A percentile compares a stretch with the other conserved stretches of the same genome.
These are phyloP conservation scores for Colletotrichum falcatum DNA, from an alignment of 2,329 filamentous ascomycete genomes.

Conservation along the genomic window DNA sequence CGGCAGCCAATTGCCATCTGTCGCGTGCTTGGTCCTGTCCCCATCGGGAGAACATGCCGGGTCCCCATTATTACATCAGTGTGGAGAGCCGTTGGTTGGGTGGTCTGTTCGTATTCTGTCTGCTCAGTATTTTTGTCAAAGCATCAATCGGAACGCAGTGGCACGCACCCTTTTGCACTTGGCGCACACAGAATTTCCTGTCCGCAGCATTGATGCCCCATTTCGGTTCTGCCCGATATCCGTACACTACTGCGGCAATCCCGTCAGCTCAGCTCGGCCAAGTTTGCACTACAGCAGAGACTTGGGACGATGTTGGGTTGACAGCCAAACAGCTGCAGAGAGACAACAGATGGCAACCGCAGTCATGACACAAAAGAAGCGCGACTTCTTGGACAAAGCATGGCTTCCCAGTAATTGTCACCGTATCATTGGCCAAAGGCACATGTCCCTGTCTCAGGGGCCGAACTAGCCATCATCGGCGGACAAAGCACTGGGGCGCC, in stretches of 20 bases:
- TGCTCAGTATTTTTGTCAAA: conserved; percentile 25
- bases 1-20: conserved; percentile 14
- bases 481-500: conserved; percentile 30
- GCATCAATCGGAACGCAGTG: conserved; percentile 23
- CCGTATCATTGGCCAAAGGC: conserved; percentile 27
- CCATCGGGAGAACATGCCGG: conserved; percentile 28
- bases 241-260: not conserved
- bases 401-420: conserved; percentile 11
- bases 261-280: not conserved
- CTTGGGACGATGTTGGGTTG: conserved; percentile 24
- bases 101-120: conserved; percentile 38
- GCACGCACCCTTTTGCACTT: conserved; percentile 1
- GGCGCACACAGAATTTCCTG: not conserved
- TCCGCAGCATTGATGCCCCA: conserved; percentile 10
- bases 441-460: conserved; percentile 30
- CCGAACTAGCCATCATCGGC: conserved; percentile 6
- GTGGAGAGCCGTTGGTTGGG: conserved; percentile 33
- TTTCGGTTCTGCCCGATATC: conserved; percentile 6
- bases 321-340: conserved; percentile 12
- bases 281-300: not conserved
- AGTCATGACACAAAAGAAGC: conserved; percentile 22
- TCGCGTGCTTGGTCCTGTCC: conserved; percentile 8
- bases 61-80: conserved; percentile 34
- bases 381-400: conserved; percentile 24
- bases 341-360: not conserved